Evolutionary conservation across 306 rosid genomes (phyloP), one percentile per base, ranked within the genome.

Genomic region (Luffa acutangula): DNA sequence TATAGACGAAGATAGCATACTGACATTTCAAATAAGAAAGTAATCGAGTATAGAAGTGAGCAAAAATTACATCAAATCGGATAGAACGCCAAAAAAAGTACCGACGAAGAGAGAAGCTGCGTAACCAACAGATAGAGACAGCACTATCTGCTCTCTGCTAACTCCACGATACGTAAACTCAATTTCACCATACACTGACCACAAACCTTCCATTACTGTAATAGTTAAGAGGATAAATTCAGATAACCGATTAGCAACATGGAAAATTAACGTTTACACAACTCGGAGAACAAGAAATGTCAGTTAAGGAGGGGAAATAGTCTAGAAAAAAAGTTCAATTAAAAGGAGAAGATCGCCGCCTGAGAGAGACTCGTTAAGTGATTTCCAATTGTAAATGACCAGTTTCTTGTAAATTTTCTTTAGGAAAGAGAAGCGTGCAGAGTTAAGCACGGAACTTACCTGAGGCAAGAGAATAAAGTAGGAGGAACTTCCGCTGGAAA

Each of bases 131-230:
- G 89, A 85, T 9, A 92, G 89, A 76, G 88, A 90, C 58, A 13
- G 14, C 71, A 89, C 76, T 83, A 93, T 91, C 70, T 85, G 69
- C 84, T 95, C 93, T 81, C 81, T 87, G 80, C 89, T 83, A 48
- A 91, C 64, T 39, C 96, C 97, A 51, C 90, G 70, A 15, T 88
- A 85, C 54, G 93, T 88, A 57, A 89, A 82, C 88, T 93, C 94
- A 59, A 86, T 86, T 82, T 93, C 99, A 21, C 97, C 97, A 42
- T 87, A 88, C 71, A 89, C 93, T 6, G 93, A 85, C 91, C 93
- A 90, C 39, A 90, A 58, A 69, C 93, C 97, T 88, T 93, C 99
- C 89, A 89, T 77, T 63, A 89, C 99, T 93, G 91, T 72, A 63
- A 51, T 3, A 34, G 48, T 9, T 71, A 37, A 85, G 66, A 72